Evolutionary conservation across 2,329 filamentous ascomycete genomes (phyloP).

Genomic region (Ophiostoma angusticollis): DNA sequence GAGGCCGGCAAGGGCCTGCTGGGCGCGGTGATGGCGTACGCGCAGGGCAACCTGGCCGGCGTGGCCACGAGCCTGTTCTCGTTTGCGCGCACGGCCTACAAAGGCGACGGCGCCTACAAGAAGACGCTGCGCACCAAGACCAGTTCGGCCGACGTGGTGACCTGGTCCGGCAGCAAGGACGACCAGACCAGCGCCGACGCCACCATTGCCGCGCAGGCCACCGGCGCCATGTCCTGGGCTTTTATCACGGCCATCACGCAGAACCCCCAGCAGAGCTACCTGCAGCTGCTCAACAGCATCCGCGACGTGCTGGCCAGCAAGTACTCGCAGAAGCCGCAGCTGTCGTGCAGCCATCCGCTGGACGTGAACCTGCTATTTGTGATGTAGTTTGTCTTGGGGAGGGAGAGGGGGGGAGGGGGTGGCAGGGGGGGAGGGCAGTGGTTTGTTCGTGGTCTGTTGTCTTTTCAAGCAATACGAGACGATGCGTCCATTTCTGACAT

Average conservation of each 20-base stretch:
- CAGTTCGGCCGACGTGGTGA: slow-evolving; percentile 86
- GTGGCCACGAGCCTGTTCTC: slow-evolving; percentile 70
- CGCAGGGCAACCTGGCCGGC: slow-evolving; percentile 63
- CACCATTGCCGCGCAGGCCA: slow-evolving; percentile 79
- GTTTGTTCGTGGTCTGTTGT: no score
- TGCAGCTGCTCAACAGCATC: slow-evolving; percentile 91
- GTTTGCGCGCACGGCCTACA: slow-evolving; percentile 46
- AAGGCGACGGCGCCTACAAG: slow-evolving; percentile 75
- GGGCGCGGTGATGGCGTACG: slow-evolving; percentile 45
- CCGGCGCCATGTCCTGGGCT: slow-evolving; percentile 96
- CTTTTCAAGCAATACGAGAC: no score
- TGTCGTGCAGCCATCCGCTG: slow-evolving; percentile 92
- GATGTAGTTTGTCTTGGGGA: slow-evolving; percentile 8
- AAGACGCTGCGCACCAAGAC: slow-evolving; percentile 80
- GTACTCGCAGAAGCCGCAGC: slow-evolving; percentile 89
- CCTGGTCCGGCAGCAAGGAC: slow-evolving; percentile 97
- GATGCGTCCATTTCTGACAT: no score
- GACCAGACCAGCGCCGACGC: slow-evolving; percentile 92
- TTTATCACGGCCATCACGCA: slow-evolving; percentile 90
- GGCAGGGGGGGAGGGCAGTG: not conserved
- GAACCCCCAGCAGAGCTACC: slow-evolving; percentile 96
- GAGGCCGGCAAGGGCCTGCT: slow-evolving; percentile 54
- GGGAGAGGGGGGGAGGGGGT: not conserved
- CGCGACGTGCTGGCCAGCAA: slow-evolving; percentile 79
- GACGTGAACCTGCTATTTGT: slow-evolving; percentile 22